Conservation (phyloP, 257 asterid species). For the Solanum bulbocastanum region DNA sequence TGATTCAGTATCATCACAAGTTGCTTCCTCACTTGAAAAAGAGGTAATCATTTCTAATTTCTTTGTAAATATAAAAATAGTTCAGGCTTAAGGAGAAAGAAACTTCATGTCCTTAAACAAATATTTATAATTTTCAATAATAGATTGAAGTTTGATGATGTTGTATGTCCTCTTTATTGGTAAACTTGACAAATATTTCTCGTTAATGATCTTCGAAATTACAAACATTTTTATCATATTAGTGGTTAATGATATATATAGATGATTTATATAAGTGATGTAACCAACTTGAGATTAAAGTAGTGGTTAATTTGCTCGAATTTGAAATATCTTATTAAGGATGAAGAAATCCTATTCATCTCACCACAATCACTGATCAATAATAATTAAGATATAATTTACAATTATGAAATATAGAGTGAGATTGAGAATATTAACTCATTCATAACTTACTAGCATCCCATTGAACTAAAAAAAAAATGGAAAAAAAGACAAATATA, state of each 20-base stretch:
- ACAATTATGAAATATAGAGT: not conserved
- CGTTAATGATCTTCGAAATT: not conserved
- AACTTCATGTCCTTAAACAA: not conserved
- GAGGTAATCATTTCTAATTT: constrained; percentile 25
- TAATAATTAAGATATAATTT: not conserved
- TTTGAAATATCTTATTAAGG: not conserved
- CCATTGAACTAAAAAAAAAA: too few species aligned
- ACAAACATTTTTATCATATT: not conserved
- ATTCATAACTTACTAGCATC: not conserved
- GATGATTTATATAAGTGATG: not conserved
- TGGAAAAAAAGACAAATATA: too few species aligned
- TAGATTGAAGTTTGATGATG: too few species aligned
- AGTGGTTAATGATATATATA: not conserved
- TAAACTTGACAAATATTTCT: not conserved
- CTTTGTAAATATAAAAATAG: not conserved
- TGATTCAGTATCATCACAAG: constrained; percentile 48
- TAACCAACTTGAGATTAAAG: not conserved
- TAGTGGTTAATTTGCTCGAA: not conserved
- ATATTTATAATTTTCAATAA: not conserved
- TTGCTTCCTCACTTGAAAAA: constrained; percentile 25
- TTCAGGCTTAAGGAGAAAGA: not conserved
- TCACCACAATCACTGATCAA: not conserved
- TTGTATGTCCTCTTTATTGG: not conserved
- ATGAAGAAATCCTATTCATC: not conserved
- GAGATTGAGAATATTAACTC: not conserved